Evolutionary conservation across 768 basidiomycete species (phyloP).

Genomic region (Dioszegia aurantiaca): DNA sequence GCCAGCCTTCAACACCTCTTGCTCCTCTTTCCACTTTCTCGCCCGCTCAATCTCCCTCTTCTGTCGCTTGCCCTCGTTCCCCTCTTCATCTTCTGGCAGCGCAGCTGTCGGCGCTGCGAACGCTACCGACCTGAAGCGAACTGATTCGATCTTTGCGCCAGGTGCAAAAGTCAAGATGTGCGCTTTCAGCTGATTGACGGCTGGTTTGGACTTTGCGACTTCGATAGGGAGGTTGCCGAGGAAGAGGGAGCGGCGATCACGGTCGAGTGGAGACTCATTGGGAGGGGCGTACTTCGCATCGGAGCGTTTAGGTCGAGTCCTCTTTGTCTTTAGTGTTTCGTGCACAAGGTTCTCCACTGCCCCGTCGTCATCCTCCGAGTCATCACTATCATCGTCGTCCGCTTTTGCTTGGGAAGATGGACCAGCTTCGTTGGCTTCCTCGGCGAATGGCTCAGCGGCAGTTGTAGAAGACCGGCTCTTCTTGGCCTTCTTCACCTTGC

Average conservation of each 20-base stretch:
- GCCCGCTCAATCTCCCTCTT: slow-evolving; percentile 50
- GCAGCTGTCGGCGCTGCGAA: slow-evolving; percentile 78
- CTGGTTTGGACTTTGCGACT: slow-evolving; percentile 67
- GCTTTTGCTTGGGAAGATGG: slow-evolving; percentile 13
- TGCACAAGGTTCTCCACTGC: no score
- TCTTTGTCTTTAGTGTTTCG: slow-evolving; percentile 58
- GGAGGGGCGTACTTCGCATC: slow-evolving; percentile 59
- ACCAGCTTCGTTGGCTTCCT: neutral
- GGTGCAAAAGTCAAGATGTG: slow-evolving; percentile 73
- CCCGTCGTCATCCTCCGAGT: slow-evolving; percentile 42
- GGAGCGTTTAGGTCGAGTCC: slow-evolving; percentile 32
- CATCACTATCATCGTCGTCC: slow-evolving; percentile 41
- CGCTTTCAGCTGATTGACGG: slow-evolving; percentile 70
- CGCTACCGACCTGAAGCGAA: slow-evolving; percentile 88
- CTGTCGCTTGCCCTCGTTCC: slow-evolving; percentile 37
- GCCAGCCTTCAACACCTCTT: slow-evolving; percentile 55
- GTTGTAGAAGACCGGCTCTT: no score
- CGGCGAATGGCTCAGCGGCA: no score
- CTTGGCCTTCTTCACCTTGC: slow-evolving; percentile 21
- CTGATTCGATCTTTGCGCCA: slow-evolving; percentile 79
- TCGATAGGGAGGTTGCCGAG: slow-evolving; percentile 81
- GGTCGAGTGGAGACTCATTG: slow-evolving; percentile 69
- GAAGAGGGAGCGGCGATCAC: slow-evolving; percentile 82
- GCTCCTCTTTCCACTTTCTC: slow-evolving; percentile 49
- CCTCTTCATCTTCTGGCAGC: slow-evolving; percentile 54